Evolutionary conservation across 306 rosid genomes (phyloP), one percentile per base, ranked within the genome.

Genomic region (Rosa rugosa): DNA sequence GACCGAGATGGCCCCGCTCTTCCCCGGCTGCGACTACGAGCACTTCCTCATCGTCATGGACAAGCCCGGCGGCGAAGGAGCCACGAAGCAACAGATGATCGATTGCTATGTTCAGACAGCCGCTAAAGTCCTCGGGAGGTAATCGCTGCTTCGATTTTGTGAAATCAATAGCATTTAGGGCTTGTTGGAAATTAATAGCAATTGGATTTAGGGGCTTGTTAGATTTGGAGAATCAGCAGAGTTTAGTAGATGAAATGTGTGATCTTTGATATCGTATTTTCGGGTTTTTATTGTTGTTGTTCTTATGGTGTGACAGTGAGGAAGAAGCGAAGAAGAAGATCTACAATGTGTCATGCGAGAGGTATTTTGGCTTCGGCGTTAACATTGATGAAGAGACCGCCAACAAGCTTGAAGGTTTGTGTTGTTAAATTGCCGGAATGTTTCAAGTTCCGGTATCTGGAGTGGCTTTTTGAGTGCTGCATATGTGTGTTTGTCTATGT

Each of bases 21-120:
- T 96, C 84, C 98, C 98, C 0, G 99, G 98, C 2, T 96, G 99
- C 31, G 99, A 96, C 73, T 96, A 96, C 78, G 79, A 93, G 80
- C 99, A 96, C 86, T 96, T 96, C 97, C 98, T 96, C 75, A 96
- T 96, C 34, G 92, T 96, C 31, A 93, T 96, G 90, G 99, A 96
- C 8, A 87, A 91, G 75, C 99, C 99, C 17, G 98, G 97, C 0
- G 99, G 99, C 0, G 94, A 89, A 41, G 91, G 85, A 5, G 96
- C 97, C 34, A 69, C 85, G 42, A 96, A 96, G 81, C 87, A 96
- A 65, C 88, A 91, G 75, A 96, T 96, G 97, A 96, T 96, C 47
- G 92, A 93, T 50, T 89, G 91, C 64, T 93, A 96, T 42, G 25
- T 96, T 4, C 83, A 96, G 72, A 93, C 99, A 73, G 91, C 93